Evolutionary conservation across 176 grass and related monocot genomes (phyloP).

Genomic region (Cymbopogon citratus): DNA sequence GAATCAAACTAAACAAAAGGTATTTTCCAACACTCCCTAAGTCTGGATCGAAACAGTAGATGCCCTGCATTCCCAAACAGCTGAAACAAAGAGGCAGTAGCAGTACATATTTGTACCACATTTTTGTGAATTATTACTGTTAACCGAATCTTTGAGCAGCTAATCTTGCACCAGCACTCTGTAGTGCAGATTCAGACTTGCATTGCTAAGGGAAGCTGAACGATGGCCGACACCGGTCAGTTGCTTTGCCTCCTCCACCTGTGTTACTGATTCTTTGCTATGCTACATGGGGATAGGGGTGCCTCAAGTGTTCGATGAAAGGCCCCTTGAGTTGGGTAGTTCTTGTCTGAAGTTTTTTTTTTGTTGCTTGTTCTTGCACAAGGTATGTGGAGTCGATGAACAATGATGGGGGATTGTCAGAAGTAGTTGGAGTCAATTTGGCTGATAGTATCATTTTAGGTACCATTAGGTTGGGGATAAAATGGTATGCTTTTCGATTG

Average conservation of each 20-base stretch:
- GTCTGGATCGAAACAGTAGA: neutral
- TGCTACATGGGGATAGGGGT: no score
- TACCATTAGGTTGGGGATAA: no score
- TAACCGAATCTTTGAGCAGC: neutral
- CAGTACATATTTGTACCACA: neutral
- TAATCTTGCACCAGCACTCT: neutral
- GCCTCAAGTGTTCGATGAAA: neutral
- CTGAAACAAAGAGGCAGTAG: neutral
- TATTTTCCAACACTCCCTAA: neutral
- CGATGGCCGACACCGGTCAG: slow-evolving; percentile 31
- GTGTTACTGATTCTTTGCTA: neutral
- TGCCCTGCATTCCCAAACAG: neutral
- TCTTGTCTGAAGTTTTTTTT: neutral
- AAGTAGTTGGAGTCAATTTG: no score
- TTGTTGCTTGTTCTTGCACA: slow-evolving; percentile 18
- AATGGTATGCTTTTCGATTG: no score
- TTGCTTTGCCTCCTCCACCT: neutral
- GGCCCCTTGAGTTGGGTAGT: neutral
- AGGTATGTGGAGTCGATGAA: slow-evolving; percentile 71
- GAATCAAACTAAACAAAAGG: neutral
- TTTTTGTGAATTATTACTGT: no score
- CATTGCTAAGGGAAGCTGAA: neutral
- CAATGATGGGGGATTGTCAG: slow-evolving; percentile 43
- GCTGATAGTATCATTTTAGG: no score
- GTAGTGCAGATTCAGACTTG: neutral